A percentile compares a stretch with the other conserved stretches of the same genome.
Evolutionary conservation across 2,329 filamentous ascomycete species (phyloP).

Genomic region (Aspergillus aculeatus): DNA sequence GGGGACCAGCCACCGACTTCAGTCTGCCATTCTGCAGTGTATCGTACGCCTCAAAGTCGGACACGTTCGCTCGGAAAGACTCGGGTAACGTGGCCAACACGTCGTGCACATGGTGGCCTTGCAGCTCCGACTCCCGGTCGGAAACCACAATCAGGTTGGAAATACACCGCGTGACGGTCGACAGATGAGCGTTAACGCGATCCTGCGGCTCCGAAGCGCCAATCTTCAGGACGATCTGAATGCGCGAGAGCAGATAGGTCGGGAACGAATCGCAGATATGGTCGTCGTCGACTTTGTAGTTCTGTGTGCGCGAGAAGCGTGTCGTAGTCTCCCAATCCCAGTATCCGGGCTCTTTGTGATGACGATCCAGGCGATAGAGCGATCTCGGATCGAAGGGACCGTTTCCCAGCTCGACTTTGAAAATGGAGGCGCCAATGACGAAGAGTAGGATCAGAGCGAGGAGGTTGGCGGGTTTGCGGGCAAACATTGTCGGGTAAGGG

Average conservation of each 20-base stretch:
- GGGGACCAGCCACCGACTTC: slow-evolving; percentile 30
- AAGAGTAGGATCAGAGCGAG: slow-evolving; percentile 7
- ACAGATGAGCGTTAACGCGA: slow-evolving; percentile 49
- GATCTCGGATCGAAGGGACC: slow-evolving; percentile 4
- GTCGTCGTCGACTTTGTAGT: neutral
- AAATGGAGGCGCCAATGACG: slow-evolving; percentile 6
- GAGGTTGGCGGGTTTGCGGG: slow-evolving; percentile 8
- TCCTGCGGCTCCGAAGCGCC: slow-evolving; percentile 47
- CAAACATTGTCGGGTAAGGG: neutral
- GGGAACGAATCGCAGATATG: slow-evolving; percentile 30
- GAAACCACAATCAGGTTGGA: slow-evolving; percentile 51
- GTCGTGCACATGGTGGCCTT: slow-evolving; percentile 47
- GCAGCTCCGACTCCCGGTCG: slow-evolving; percentile 50
- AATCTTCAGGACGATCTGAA: slow-evolving; percentile 52
- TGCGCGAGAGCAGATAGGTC: slow-evolving; percentile 38
- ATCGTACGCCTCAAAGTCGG: slow-evolving; percentile 45
- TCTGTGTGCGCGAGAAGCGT: slow-evolving; percentile 11
- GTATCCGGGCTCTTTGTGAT: slow-evolving; percentile 11
- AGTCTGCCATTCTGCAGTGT: slow-evolving; percentile 39
- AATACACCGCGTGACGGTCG: slow-evolving; percentile 55
- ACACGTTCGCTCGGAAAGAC: slow-evolving; percentile 35
- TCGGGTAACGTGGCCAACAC: slow-evolving; percentile 49
- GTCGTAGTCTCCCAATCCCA: slow-evolving; percentile 26
- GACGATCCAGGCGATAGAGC: slow-evolving; percentile 8
- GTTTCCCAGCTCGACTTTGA: slow-evolving; percentile 5